Percentiles rank a stretch among this genome's conserved stretches.
Conservation (phyloP, 257 asterid genomes). For the Schizonepeta tenuifolia region DNA sequence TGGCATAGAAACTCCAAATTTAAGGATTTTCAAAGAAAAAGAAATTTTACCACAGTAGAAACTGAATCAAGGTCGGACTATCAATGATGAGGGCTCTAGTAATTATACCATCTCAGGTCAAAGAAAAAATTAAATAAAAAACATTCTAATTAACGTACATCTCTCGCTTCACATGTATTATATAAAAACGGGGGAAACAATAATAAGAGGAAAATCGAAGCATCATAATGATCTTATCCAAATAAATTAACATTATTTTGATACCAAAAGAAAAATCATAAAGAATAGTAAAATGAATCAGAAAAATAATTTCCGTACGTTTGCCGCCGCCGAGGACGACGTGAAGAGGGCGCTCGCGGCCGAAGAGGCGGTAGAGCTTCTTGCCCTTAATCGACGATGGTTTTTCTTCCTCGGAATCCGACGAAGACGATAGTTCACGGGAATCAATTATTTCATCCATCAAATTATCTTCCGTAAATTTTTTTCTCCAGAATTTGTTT, state of each 20-base stretch:
- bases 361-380: slow-evolving; percentile 55
- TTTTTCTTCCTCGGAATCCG: slow-evolving; percentile 53
- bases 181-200: too few relatives aligned
- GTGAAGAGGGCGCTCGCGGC: slow-evolving; percentile 69
- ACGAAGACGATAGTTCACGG: slow-evolving; percentile 44
- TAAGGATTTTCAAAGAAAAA: not conserved
- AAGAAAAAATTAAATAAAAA: too few relatives aligned
- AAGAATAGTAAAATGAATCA: not conserved
- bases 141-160: too few relatives aligned
- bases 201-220: too few relatives aligned
- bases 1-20: not conserved
- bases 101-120: too few relatives aligned
- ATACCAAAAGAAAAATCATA: not conserved
- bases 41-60: not conserved
- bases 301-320: slow-evolving; percentile 34
- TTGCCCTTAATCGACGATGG: slow-evolving; percentile 49
- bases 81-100: too few relatives aligned
- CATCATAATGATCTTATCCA: too few relatives aligned
- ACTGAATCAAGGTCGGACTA: too few relatives aligned
- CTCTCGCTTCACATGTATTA: too few relatives aligned
- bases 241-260: too few relatives aligned
- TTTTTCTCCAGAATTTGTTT: slow-evolving; percentile 38
- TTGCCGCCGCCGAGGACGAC: slow-evolving; percentile 75
- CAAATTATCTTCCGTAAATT: slow-evolving; percentile 36
- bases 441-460: slow-evolving; percentile 49